Percentiles rank a stretch among this genome's conserved stretches.
phyloP scores from a whole-genome alignment of 176 grass and related monocot species.

The Chloris gayana region DNA sequence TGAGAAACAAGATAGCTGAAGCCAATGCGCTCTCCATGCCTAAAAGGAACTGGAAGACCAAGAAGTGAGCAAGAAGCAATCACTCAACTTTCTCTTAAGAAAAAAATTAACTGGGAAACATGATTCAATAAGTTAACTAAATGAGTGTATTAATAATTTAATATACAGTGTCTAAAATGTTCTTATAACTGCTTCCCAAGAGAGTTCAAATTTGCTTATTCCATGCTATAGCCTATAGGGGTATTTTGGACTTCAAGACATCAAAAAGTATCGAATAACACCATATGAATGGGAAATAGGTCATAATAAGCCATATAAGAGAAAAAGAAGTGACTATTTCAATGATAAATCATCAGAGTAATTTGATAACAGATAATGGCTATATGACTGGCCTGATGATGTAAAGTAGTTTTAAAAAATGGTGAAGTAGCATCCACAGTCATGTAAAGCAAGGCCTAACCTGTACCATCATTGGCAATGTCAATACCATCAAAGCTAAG shows the following conservation, averaged over 20 bases:
- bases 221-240: neutral
- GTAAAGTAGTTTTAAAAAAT: slow-evolving; percentile 13
- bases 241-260: neutral
- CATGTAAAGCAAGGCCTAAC: slow-evolving; percentile 44
- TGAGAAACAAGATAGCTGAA: slow-evolving; percentile 97
- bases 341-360: neutral
- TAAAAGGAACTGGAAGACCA: slow-evolving; percentile 85
- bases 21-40: slow-evolving; percentile 97
- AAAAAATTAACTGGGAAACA: slow-evolving; percentile 5
- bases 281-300: neutral
- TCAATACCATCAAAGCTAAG: slow-evolving; percentile 85
- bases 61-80: slow-evolving; percentile 17
- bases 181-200: neutral
- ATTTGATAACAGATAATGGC: slow-evolving; percentile 5
- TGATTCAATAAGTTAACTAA: slow-evolving; percentile 25
- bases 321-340: neutral
- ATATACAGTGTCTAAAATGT: neutral
- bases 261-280: neutral
- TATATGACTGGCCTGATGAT: neutral
- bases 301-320: slow-evolving; percentile 22
- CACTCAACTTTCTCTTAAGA: slow-evolving; percentile 12
- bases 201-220: neutral
- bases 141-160: neutral
- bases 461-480: slow-evolving; percentile 98
- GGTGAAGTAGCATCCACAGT: neutral